Percentiles rank a stretch among this genome's conserved stretches.
These are phyloP conservation scores for Paratinospora sagittata DNA, from an alignment of 164 flowering plant species.

Conservation along the genomic window DNA sequence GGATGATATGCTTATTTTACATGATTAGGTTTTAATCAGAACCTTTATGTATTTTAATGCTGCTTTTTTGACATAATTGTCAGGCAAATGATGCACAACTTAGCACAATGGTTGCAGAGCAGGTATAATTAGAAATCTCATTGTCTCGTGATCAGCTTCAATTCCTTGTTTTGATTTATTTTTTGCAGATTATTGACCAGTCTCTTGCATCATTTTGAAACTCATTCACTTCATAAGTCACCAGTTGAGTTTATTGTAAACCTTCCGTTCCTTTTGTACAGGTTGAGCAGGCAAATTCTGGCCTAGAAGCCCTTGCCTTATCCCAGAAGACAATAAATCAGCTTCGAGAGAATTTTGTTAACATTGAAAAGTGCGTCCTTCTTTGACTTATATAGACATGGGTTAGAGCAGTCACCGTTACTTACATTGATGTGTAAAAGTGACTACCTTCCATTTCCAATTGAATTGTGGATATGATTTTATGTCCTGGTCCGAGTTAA, in stretches of 20 bases:
- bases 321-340: conserved; percentile 67
- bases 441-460: too few relatives aligned
- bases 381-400: neutral
- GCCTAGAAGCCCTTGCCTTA: conserved; percentile 68
- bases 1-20: neutral
- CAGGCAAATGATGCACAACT: conserved; percentile 99
- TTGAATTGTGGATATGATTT: neutral
- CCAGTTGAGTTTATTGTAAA: neutral
- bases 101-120: conserved; percentile 99
- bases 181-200: neutral
- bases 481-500: neutral
- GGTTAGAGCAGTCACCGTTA: neutral
- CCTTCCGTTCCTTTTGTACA: conserved; percentile 21
- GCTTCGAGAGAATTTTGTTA: conserved; percentile 78
- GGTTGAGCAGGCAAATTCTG: conserved; percentile 92
- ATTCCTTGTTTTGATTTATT: neutral
- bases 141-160: neutral
- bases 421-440: too few relatives aligned
- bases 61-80: conserved; percentile 15
- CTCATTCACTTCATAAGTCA: neutral
- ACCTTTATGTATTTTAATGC: neutral
- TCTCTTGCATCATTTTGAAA: neutral
- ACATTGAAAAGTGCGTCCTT: conserved; percentile 74
- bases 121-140: conserved; percentile 38
- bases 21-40: neutral